These are phyloP conservation scores for Albugo candida DNA, from an alignment of 352 stramenopile species.

Conservation along the genomic window DNA sequence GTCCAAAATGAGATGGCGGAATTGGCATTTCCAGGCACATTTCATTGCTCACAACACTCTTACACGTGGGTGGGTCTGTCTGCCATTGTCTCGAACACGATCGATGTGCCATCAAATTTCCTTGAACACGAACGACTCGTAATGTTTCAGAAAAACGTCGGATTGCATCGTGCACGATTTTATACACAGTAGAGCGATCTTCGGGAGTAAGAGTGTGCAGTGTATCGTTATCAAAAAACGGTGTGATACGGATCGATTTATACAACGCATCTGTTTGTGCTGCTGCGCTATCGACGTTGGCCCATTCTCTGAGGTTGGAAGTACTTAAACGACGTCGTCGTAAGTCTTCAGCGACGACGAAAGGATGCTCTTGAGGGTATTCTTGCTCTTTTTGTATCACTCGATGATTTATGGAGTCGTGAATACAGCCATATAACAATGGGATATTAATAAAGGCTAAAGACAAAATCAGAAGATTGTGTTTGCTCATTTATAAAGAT, in stretches of 20 bases:
- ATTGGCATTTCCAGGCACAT: conserved; percentile 59
- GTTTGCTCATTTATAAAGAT: too few species aligned
- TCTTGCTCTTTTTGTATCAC: conserved; percentile 5
- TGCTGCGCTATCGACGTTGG: conserved; percentile 14
- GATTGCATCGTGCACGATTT: conserved; percentile 51
- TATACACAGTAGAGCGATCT: conserved; percentile 20
- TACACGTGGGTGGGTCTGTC: conserved; percentile 32
- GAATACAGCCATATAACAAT: conserved; percentile 8
- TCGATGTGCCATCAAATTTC: conserved; percentile 35
- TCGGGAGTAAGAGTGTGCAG: conserved; percentile 15
- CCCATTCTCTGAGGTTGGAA: conserved; percentile 10
- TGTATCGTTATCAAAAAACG: conserved; percentile 38
- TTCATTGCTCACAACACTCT: conserved; percentile 26
- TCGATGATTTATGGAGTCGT: conserved; percentile 12
- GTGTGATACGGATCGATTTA: conserved; percentile 34
- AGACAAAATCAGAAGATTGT: too few species aligned
- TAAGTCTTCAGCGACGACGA: conserved; percentile 3
- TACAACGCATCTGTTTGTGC: conserved; percentile 11
- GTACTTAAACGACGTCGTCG: background rate
- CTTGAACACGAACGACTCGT: conserved; percentile 37
- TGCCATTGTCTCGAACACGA: conserved; percentile 34
- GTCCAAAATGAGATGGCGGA: conserved; percentile 32
- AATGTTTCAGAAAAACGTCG: conserved; percentile 25
- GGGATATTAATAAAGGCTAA: too few species aligned
- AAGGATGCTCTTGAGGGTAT: conserved; percentile 6